A percentile compares a stretch with the other conserved stretches of the same genome.
phyloP scores from a whole-genome alignment of 2,329 filamentous ascomycete species.

The Aspergillus niger region DNA sequence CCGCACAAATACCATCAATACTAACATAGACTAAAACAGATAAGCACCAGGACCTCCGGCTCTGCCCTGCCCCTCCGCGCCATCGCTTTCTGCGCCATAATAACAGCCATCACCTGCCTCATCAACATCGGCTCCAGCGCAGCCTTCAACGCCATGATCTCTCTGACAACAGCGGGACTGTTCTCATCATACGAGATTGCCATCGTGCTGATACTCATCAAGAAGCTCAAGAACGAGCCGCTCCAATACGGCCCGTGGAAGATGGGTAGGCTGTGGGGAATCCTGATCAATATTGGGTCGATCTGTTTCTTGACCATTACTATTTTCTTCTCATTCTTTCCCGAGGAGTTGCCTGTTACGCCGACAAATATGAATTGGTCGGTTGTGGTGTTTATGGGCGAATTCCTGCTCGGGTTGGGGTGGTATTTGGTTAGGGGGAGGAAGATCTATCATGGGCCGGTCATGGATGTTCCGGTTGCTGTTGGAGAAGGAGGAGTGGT shows the following conservation, averaged over 20 bases:
- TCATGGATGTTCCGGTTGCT: constrained; percentile 8
- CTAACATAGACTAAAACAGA: constrained; percentile 10
- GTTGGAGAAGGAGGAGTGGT: not conserved
- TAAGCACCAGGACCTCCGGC: constrained; percentile 27
- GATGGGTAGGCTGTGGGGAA: constrained; percentile 40
- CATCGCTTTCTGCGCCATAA: constrained; percentile 29
- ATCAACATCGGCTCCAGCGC: constrained; percentile 57
- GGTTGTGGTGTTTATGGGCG: constrained; percentile 46
- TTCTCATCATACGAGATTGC: constrained; percentile 54
- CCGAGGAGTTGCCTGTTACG: constrained; percentile 25
- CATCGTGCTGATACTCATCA: constrained; percentile 48
- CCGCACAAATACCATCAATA: not conserved
- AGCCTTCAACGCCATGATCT: constrained; percentile 56
- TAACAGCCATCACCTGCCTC: constrained; percentile 34
- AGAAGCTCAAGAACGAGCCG: constrained; percentile 40
- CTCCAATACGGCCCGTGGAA: constrained; percentile 45
- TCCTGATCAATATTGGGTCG: not conserved
- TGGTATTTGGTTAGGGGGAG: constrained; percentile 42
- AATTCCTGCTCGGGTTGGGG: constrained; percentile 37
- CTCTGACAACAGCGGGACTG: constrained; percentile 51
- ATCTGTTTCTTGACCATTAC: constrained; percentile 2
- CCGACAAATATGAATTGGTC: constrained; percentile 54
- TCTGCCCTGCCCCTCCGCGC: constrained; percentile 41
- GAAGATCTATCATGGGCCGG: constrained; percentile 34
- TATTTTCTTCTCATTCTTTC: constrained; percentile 2